These are phyloP conservation scores for Plasmodium reichenowi DNA, from an alignment of 169 alveolate species.

Conservation along the genomic window DNA sequence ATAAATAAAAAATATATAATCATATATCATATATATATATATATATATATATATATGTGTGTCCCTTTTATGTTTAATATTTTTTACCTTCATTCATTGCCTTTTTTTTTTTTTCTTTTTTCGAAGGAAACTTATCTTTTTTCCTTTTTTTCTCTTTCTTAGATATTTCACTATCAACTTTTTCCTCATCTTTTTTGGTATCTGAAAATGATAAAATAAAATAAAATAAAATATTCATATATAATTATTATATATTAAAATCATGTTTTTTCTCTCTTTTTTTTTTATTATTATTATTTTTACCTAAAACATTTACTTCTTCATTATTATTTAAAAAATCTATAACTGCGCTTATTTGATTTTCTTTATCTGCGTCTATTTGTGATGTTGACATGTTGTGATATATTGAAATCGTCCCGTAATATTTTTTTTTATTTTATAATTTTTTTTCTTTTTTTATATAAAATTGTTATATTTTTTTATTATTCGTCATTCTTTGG, in stretches of 20 bases:
- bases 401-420: too few species aligned
- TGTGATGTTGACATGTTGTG: background rate
- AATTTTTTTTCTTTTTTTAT: too few species aligned
- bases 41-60: background rate
- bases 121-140: background rate
- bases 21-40: background rate
- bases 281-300: background rate
- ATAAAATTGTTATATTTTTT: too few species aligned
- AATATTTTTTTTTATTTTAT: too few species aligned
- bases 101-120: background rate
- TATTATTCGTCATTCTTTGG: too few species aligned
- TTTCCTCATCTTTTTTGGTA: background rate
- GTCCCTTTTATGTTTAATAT: background rate
- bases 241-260: background rate
- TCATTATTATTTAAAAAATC: conserved; percentile 16
- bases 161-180: background rate
- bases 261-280: background rate
- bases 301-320: background rate
- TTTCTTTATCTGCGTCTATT: background rate
- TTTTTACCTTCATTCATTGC: background rate
- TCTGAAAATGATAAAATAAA: background rate
- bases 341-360: conserved; percentile 5
- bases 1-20: background rate
- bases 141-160: background rate
- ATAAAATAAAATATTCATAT: background rate